Percentiles rank a stretch among this genome's conserved stretches.
Conservation (phyloP, 768 basidiomycete species). For the Mycena vitilis region DNA sequence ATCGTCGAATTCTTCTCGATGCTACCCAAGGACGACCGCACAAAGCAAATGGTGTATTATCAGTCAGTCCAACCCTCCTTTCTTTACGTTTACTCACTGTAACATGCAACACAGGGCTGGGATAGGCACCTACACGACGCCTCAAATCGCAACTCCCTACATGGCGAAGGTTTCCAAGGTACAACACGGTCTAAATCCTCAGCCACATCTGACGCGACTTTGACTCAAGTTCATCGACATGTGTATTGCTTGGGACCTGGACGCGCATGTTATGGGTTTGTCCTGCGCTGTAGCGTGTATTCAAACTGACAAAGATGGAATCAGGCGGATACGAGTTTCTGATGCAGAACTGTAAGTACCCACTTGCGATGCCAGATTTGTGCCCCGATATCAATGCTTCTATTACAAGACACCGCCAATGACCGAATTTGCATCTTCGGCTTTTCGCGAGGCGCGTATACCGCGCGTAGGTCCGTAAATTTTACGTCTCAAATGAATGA, state of each 20-base stretch:
- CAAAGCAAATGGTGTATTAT: conserved; percentile 66
- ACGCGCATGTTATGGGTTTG: conserved; percentile 64
- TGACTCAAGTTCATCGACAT: conserved; percentile 51
- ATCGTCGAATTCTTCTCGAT: conserved; percentile 62
- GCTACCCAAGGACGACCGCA: conserved; percentile 63
- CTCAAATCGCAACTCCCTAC: conserved; percentile 61
- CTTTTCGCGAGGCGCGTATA: conserved; percentile 77
- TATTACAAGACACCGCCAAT: conserved; percentile 49
- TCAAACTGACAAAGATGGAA: not conserved
- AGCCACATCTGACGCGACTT: not conserved
- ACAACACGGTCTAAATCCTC: not conserved
- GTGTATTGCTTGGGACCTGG: conserved; percentile 60
- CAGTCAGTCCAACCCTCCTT: conserved; percentile 46
- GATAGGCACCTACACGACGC: conserved; percentile 69
- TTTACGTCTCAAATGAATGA: too few relatives aligned
- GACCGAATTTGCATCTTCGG: conserved; percentile 52
- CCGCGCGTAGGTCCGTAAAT: conserved; percentile 60
- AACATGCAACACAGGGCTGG: conserved; percentile 54
- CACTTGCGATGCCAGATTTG: not conserved
- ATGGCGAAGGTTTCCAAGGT: conserved; percentile 49
- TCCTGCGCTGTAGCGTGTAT: conserved; percentile 25
- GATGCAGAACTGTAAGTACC: conserved; percentile 65
- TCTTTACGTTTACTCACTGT: not conserved
- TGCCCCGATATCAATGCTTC: not conserved
- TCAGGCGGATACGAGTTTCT: conserved; percentile 68